Base-by-base conservation (phyloP, 164 flowering plant species). In the Tetracentron sinense region DNA sequence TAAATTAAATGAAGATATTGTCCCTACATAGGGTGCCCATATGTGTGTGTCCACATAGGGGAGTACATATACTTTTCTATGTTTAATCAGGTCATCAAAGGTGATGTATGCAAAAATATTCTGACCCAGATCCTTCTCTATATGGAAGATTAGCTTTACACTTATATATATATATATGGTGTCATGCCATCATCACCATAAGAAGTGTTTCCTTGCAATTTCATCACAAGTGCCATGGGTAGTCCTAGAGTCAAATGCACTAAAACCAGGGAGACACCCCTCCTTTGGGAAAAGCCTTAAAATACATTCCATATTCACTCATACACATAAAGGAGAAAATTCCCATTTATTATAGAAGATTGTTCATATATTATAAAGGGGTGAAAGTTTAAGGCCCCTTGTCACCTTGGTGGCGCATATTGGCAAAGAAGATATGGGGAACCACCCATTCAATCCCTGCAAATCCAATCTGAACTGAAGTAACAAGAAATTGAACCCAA, bases 21-120 rank as follows among this genome's bases (percentile, higher is more conserved):
- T 69, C 63, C 33, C 53, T 63, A 51, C 42, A 38, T 30, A n/a
- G 50, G 52, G 35, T 27, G 38, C 53, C 21, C 27, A 10, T 42
- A 54, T 20, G 11, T 26, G 27, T 38, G 11, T 63, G 44, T 63
- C 44, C 56, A 51, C 42, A 38, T 33, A 38, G 31, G 25, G 21
- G 30, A 38, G 48, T 29, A 17, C 6, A 26, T 51, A 31, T 31
- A 30, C 50, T 30, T 27, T 52, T 57, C 15, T 47, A 27, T 38
- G 2, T 4, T 30, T 50, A 44, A 14, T 50, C 35, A 21, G 3
- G 28, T 7, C 2, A 22, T 8, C 0, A 19, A 12, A 38, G 28
- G 58, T 30, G 38, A 56, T n/a, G 6, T 22, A 11, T 7, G 27
- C 20, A 22, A 49, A 62, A 68, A 47, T 56, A 68, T 56, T 61